Evolutionary conservation across 768 basidiomycete species (phyloP).

Genomic region (Mycena sanguinolenta): DNA sequence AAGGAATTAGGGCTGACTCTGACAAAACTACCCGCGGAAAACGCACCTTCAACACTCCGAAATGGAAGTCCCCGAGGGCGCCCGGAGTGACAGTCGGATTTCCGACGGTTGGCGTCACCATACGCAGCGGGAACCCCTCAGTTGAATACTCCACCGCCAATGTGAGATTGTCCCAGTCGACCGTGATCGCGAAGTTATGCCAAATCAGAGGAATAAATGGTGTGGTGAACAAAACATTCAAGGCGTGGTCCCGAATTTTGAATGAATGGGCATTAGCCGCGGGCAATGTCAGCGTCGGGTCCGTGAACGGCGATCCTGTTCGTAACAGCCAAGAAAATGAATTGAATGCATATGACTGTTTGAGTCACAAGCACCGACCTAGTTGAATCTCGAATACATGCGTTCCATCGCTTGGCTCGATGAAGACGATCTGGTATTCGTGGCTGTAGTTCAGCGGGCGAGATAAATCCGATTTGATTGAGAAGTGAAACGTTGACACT

Average conservation of each 20-base stretch:
- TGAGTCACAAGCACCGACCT: constrained; percentile 49
- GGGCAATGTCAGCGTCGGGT: constrained; percentile 61
- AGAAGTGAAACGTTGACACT: constrained; percentile 64
- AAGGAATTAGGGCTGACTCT: neutral
- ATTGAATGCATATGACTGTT: neutral
- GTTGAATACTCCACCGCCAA: constrained; percentile 66
- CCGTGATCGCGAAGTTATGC: constrained; percentile 73
- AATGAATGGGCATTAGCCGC: constrained; percentile 59
- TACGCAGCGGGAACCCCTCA: constrained; percentile 51
- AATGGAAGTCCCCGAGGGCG: constrained; percentile 70
- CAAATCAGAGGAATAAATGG: constrained; percentile 59
- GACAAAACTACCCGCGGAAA: neutral
- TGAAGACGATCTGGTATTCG: constrained; percentile 75
- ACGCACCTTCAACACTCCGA: constrained; percentile 70
- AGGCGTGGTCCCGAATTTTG: constrained; percentile 69
- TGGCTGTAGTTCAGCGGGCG: constrained; percentile 65
- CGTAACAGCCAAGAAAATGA: neutral
- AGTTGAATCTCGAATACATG: constrained; percentile 73
- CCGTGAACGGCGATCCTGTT: constrained; percentile 69
- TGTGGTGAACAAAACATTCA: constrained; percentile 63
- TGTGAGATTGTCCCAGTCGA: constrained; percentile 67
- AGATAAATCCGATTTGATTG: constrained; percentile 55
- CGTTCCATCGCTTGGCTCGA: constrained; percentile 71
- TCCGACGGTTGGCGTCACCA: constrained; percentile 56
- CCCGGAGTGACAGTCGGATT: constrained; percentile 59